Percentiles rank a stretch among this genome's conserved stretches.
Conservation (phyloP, 2,329 filamentous ascomycete species). For the Fusarium citri region DNA sequence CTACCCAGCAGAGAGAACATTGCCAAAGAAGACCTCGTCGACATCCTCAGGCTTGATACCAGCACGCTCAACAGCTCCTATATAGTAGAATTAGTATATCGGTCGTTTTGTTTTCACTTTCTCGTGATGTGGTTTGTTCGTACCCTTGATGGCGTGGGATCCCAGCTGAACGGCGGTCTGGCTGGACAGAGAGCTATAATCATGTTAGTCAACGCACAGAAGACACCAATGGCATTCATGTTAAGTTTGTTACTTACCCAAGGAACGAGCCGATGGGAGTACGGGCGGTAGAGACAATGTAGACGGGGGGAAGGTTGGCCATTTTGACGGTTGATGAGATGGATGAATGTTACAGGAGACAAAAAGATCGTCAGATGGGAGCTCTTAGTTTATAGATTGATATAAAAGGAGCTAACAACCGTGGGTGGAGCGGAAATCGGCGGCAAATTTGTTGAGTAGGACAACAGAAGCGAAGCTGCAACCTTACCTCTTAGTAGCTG, state of each 20-base stretch:
- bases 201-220: slow-evolving; percentile 34
- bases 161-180: slow-evolving; percentile 89
- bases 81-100: slow-evolving; percentile 3
- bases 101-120: neutral
- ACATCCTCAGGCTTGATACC: slow-evolving; percentile 91
- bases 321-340: slow-evolving; percentile 61
- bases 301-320: slow-evolving; percentile 86
- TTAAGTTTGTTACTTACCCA: slow-evolving; percentile 67
- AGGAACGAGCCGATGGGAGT: slow-evolving; percentile 96
- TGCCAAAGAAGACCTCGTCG: slow-evolving; percentile 97
- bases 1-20: slow-evolving; percentile 96
- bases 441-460: slow-evolving; percentile 41
- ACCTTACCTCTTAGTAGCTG: neutral
- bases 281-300: slow-evolving; percentile 92
- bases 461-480: slow-evolving; percentile 6
- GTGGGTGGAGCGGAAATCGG: slow-evolving; percentile 31
- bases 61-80: slow-evolving; percentile 84
- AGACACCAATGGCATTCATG: neutral
- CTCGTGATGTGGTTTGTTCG: slow-evolving; percentile 32
- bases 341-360: slow-evolving; percentile 20
- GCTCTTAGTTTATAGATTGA: slow-evolving; percentile 26
- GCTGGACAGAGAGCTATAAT: slow-evolving; percentile 83
- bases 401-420: slow-evolving; percentile 6
- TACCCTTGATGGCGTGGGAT: slow-evolving; percentile 92
- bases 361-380: slow-evolving; percentile 20